Conservation (phyloP, 2,329 filamentous ascomycete genomes). For the Huntiella savannae region DNA sequence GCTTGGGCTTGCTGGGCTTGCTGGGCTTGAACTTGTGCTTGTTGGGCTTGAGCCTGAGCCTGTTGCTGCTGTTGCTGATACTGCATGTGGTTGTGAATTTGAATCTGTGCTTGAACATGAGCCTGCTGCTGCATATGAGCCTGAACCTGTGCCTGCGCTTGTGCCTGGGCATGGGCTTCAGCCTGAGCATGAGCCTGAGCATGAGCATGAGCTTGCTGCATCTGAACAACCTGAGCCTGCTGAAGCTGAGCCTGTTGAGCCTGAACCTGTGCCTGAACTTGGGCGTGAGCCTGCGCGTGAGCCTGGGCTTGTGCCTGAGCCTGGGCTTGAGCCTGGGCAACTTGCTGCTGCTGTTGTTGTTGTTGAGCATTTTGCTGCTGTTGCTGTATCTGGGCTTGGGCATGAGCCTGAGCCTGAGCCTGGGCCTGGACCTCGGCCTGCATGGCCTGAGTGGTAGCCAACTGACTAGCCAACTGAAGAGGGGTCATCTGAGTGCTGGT, state of each 20-base stretch:
- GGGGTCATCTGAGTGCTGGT: neutral
- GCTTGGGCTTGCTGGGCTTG: constrained; percentile 2
- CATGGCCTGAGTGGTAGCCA: neutral
- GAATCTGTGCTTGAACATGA: constrained; percentile 5
- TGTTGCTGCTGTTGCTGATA: constrained; percentile 3
- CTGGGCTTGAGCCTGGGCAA: constrained; percentile 3
- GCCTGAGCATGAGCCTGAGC: constrained; percentile 6
- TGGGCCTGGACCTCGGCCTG: neutral
- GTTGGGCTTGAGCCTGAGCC: constrained; percentile 5
- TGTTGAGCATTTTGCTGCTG: neutral
- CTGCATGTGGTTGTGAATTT: constrained; percentile 1
- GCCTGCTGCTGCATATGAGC: constrained; percentile 6
- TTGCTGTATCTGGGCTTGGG: neutral
- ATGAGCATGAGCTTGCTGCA: constrained; percentile 3
- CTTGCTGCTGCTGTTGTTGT: constrained; percentile 1
- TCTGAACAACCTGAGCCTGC: constrained; percentile 5
- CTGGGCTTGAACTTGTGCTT: constrained; percentile 3
- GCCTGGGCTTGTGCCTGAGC: constrained; percentile 6
- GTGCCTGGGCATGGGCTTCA: constrained; percentile 4
- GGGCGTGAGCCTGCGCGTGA: constrained; percentile 3
- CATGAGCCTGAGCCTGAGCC: neutral
- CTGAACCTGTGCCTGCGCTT: constrained; percentile 4
- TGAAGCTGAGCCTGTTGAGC: constrained; percentile 3
- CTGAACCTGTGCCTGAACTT: neutral
- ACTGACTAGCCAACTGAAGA: neutral